Evolutionary conservation across 202 grass and related monocot species (phyloP).

Genomic region (Digitaria exilis): DNA sequence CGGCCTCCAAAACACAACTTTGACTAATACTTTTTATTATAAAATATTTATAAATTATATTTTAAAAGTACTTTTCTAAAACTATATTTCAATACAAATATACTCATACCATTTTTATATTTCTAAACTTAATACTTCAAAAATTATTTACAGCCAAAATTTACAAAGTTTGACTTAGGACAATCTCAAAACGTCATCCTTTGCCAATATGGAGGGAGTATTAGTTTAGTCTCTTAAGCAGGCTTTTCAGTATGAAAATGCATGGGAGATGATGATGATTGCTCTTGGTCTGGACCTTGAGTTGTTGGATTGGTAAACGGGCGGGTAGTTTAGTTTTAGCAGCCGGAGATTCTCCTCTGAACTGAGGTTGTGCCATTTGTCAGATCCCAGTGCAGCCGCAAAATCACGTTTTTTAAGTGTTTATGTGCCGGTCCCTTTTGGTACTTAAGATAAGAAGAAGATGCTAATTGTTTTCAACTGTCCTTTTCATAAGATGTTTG

Average conservation of each 20-base stretch:
- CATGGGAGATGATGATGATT: not conserved
- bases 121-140: too few species aligned
- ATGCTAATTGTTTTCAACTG: not conserved
- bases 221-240: constrained; percentile 26
- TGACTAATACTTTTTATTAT: too few species aligned
- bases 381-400: constrained; percentile 6
- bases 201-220: too few species aligned
- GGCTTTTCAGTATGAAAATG: constrained; percentile 39
- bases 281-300: not conserved
- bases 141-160: too few species aligned
- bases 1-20: too few species aligned
- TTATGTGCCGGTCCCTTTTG: not conserved
- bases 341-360: not conserved
- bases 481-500: not conserved
- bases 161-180: too few species aligned
- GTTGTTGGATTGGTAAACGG: constrained; percentile 23
- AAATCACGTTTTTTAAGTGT: constrained; percentile 11
- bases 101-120: too few species aligned
- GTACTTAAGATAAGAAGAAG: too few species aligned
- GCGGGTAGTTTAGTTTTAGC: not conserved
- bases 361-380: constrained; percentile 45
- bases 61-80: too few species aligned
- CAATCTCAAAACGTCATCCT: too few species aligned
- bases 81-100: too few species aligned
- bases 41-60: too few species aligned